These are phyloP conservation scores for Mallotus repandus DNA, from an alignment of 441 rosid genomes.

Conservation along the genomic window DNA sequence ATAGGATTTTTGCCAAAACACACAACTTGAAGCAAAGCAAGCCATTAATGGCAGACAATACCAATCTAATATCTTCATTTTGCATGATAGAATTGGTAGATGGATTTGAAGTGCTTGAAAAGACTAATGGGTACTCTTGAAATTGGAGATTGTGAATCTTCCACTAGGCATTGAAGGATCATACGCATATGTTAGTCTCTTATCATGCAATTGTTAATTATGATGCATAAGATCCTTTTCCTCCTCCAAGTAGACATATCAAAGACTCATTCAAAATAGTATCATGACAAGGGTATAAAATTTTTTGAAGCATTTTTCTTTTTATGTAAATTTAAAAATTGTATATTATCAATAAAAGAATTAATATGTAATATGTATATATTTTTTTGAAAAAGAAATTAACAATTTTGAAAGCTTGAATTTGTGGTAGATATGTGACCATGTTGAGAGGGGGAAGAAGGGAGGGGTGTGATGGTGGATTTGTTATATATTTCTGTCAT, in stretches of 20 bases:
- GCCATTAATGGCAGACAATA: conserved; percentile 28
- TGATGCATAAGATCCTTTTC: conserved; percentile 13
- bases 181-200: not conserved
- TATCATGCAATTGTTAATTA: conserved; percentile 8
- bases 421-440: conserved; percentile 25
- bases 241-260: not conserved
- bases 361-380: too few species aligned
- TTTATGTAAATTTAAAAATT: too few species aligned
- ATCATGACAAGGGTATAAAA: too few species aligned
- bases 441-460: conserved; percentile 10
- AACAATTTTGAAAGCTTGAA: conserved; percentile 3
- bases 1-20: not conserved
- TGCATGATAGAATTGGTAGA: conserved; percentile 15
- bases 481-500: conserved; percentile 7
- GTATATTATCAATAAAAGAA: too few species aligned
- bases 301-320: too few species aligned
- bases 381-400: conserved; percentile 2
- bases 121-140: not conserved
- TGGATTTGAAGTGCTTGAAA: conserved; percentile 5
- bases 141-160: not conserved
- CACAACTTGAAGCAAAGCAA: not conserved
- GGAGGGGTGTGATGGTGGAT: not conserved
- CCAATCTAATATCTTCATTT: not conserved
- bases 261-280: too few species aligned
- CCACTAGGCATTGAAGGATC: not conserved